Evolutionary conservation across 2,329 filamentous ascomycete species (phyloP).

Genomic region (Cadophora malorum): DNA sequence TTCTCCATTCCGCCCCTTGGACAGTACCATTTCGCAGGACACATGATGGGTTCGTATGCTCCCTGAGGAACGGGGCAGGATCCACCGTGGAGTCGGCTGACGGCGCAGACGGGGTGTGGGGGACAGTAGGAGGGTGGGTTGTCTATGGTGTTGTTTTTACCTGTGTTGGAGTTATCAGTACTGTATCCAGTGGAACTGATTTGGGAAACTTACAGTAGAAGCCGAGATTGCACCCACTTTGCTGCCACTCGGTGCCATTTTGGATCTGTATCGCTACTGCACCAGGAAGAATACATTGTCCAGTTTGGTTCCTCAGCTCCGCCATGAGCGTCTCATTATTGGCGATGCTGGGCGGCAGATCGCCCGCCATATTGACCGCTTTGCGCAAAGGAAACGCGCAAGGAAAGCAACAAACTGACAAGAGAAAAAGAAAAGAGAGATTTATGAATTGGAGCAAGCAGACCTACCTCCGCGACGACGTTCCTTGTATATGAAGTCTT

Average conservation of each 20-base stretch:
- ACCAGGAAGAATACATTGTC: constrained; percentile 20
- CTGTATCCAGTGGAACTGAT: not conserved
- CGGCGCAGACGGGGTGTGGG: constrained; percentile 33
- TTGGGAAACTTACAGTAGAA: constrained; percentile 32
- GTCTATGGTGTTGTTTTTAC: constrained; percentile 33
- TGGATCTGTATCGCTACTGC: constrained; percentile 25
- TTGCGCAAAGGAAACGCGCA: not conserved
- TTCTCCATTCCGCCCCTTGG: constrained; percentile 48
- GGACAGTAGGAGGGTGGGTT: constrained; percentile 40
- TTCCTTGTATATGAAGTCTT: not conserved
- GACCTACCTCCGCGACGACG: not conserved
- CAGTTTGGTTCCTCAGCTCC: constrained; percentile 7
- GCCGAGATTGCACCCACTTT: constrained; percentile 28
- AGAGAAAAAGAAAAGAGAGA: not conserved
- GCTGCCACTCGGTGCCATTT: constrained; percentile 25
- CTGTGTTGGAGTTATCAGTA: constrained; percentile 23
- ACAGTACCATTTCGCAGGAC: constrained; percentile 44
- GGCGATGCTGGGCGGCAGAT: not conserved
- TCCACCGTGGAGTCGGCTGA: constrained; percentile 29
- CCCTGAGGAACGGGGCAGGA: constrained; percentile 22
- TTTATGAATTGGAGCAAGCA: too few species aligned
- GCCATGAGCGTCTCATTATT: constrained; percentile 12
- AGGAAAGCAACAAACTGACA: not conserved
- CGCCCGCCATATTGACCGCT: not conserved
- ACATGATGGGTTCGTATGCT: constrained; percentile 24